Percentiles rank a stretch among this genome's conserved stretches.
These are phyloP conservation scores for Cystoisospora suis DNA, from an alignment of 169 alveolate genomes.

Conservation along the genomic window DNA sequence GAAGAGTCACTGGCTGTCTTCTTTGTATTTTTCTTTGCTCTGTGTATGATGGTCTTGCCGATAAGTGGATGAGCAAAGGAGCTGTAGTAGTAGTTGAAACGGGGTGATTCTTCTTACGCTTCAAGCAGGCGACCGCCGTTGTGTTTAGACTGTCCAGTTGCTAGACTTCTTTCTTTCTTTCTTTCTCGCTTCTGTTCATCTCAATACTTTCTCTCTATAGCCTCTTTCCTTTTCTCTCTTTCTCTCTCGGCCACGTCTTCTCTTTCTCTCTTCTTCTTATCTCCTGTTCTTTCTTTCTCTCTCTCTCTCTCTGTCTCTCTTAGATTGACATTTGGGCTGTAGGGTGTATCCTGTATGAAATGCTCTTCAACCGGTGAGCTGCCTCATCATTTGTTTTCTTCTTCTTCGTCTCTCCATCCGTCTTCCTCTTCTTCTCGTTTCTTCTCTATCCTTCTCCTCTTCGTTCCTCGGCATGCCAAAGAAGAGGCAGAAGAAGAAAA, in stretches of 20 bases:
- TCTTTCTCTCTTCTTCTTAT: too few species aligned
- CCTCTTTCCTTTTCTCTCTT: not conserved
- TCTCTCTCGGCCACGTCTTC: not conserved
- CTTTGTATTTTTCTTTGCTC: too few species aligned
- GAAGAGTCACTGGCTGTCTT: too few species aligned
- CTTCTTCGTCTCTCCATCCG: too few species aligned
- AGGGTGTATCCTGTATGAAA: constrained; percentile 89
- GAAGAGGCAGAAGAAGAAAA: not conserved
- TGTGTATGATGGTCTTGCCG: too few species aligned
- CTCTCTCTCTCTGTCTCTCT: not conserved
- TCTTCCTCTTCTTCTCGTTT: too few species aligned
- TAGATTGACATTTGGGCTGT: constrained; percentile 91
- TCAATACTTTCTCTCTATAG: too few species aligned
- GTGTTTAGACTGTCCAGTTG: not conserved
- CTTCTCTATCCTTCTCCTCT: not conserved
- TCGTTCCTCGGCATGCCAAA: not conserved
- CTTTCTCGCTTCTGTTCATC: not conserved
- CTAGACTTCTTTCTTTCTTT: not conserved
- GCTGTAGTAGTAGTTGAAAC: too few species aligned
- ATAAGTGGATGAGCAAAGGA: too few species aligned
- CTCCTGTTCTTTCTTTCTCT: not conserved
- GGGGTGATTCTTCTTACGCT: not conserved
- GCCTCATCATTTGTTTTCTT: not conserved
- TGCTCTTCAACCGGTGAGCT: constrained; percentile 76
- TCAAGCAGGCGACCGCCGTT: not conserved